Conservation (phyloP, 441 rosid species). For the Corymbia citriodora region DNA sequence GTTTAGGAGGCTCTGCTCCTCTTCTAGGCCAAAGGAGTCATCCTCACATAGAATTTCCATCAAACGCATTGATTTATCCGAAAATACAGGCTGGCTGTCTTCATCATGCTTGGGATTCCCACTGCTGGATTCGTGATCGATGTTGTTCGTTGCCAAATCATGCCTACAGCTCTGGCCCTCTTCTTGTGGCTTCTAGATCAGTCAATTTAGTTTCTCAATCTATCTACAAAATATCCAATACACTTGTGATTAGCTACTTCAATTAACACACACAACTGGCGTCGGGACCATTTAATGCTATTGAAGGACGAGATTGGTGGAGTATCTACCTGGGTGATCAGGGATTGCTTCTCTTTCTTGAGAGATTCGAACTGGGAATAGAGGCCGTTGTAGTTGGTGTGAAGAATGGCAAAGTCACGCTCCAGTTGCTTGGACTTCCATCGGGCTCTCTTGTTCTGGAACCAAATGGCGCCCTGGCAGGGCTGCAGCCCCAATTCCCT, state of each 20-base stretch:
- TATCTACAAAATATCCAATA: conserved; percentile 9
- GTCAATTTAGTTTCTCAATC: conserved; percentile 55
- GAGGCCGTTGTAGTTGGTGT: conserved; percentile 38
- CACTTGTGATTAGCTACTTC: not conserved
- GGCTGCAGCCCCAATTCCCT: conserved; percentile 81
- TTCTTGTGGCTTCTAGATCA: conserved; percentile 21
- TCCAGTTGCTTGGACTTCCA: conserved; percentile 88
- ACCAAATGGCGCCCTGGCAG: conserved; percentile 90
- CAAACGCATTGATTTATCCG: conserved; percentile 22
- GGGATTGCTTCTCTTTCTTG: conserved; percentile 70
- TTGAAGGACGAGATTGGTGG: not conserved
- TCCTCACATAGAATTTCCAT: conserved; percentile 33
- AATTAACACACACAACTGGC: not conserved
- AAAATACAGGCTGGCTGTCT: conserved; percentile 18
- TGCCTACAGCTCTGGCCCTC: conserved; percentile 25
- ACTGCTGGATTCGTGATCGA: conserved; percentile 39
- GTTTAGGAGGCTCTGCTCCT: conserved; percentile 43
- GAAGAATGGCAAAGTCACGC: conserved; percentile 42
- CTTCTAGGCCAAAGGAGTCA: conserved; percentile 52
- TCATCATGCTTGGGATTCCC: conserved; percentile 30
- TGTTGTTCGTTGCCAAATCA: conserved; percentile 22
- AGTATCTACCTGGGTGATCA: conserved; percentile 47
- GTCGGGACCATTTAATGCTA: not conserved
- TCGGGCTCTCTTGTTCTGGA: conserved; percentile 86
- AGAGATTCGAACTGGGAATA: conserved; percentile 50